Evolutionary conservation across 192 early-diverging fungal species (phyloP).

Genomic region (Linnemannia zychae): DNA sequence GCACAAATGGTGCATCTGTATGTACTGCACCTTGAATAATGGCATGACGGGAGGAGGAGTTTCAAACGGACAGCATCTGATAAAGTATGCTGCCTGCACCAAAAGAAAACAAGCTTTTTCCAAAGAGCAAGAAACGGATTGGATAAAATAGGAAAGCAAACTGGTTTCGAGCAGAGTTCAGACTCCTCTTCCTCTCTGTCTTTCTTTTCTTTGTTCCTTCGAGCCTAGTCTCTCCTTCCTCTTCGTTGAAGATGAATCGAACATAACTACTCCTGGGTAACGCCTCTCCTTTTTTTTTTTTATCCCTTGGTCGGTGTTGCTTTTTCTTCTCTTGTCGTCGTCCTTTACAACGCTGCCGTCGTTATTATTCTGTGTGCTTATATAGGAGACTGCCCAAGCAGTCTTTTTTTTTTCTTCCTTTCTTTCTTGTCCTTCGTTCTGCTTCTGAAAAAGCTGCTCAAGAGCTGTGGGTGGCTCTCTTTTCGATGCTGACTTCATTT

Average conservation of each 20-base stretch:
- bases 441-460: too few relatives aligned
- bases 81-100: too few relatives aligned
- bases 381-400: too few relatives aligned
- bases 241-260: background rate
- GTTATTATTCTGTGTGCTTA: background rate
- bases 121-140: background rate
- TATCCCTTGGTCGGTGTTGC: too few relatives aligned
- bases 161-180: conserved; percentile 19
- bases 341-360: background rate
- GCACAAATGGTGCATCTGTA: too few relatives aligned
- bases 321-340: background rate
- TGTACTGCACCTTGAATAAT: too few relatives aligned
- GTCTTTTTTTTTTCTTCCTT: too few relatives aligned
- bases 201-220: background rate
- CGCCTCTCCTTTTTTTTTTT: background rate
- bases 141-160: background rate
- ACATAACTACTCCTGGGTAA: background rate
- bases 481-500: background rate
- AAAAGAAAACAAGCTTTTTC: background rate
- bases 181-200: background rate
- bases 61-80: too few relatives aligned
- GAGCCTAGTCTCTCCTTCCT: background rate
- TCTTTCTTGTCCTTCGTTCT: too few relatives aligned
- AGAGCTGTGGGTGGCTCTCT: too few relatives aligned
- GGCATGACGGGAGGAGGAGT: too few relatives aligned